These are phyloP conservation scores for Rhodomyrtus psidioides DNA, from an alignment of 441 rosid genomes.

Conservation along the genomic window DNA sequence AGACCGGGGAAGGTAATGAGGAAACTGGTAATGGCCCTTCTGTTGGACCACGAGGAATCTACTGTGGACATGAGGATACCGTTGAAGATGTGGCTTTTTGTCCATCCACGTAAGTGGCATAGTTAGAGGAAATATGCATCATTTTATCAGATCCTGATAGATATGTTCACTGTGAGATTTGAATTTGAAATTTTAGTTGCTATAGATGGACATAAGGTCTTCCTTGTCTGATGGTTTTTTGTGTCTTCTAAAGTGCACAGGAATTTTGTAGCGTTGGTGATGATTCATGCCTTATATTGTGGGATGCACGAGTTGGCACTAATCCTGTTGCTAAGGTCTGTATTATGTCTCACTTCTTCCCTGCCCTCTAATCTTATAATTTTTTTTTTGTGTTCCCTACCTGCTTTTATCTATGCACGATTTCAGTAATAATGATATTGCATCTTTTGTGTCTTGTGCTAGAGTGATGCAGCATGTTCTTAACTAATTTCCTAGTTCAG, in stretches of 20 bases:
- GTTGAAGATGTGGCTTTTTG: conserved; percentile 97
- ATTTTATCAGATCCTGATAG: neutral
- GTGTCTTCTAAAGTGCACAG: conserved; percentile 55
- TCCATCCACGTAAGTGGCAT: conserved; percentile 73
- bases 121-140: neutral
- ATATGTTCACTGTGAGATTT: neutral
- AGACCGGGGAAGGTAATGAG: conserved; percentile 50
- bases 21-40: conserved; percentile 57
- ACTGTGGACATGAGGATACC: conserved; percentile 87
- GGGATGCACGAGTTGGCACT: conserved; percentile 92
- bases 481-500: neutral
- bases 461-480: neutral
- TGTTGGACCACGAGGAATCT: conserved; percentile 88
- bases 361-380: neutral
- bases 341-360: neutral
- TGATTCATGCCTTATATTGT: conserved; percentile 98
- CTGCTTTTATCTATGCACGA: neutral
- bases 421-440: neutral
- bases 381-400: neutral
- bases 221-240: conserved; percentile 20
- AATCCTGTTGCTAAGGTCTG: conserved; percentile 72
- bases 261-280: conserved; percentile 99
- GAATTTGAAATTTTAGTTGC: neutral
- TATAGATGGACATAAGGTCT: neutral
- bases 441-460: neutral